Percentiles rank a stretch among this genome's conserved stretches.
Evolutionary conservation across 352 stramenopile genomes (phyloP).

Genomic region (Saprolegnia parasitica): DNA sequence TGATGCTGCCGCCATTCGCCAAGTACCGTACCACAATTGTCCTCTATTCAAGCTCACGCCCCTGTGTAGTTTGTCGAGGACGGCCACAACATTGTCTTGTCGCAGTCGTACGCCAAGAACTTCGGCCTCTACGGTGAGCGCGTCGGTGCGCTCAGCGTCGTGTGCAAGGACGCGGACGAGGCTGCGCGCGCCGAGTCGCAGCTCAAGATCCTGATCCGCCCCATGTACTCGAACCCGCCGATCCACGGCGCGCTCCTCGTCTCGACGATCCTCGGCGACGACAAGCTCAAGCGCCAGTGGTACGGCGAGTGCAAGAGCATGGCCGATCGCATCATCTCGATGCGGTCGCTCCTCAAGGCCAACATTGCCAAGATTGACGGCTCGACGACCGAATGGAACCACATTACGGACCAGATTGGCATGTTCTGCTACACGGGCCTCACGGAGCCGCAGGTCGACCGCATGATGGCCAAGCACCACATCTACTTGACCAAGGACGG

Average conservation of each 20-base stretch:
- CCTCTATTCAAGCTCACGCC: neutral
- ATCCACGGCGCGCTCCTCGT: constrained; percentile 98
- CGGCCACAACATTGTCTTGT: constrained; percentile 95
- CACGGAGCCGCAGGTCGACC: constrained; percentile 90
- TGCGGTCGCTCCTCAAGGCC: constrained; percentile 86
- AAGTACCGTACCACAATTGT: constrained; percentile 39
- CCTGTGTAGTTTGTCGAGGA: constrained; percentile 92
- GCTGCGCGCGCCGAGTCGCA: constrained; percentile 93
- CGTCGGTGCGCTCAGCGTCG: constrained; percentile 95
- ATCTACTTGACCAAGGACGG: constrained; percentile 99
- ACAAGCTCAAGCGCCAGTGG: constrained; percentile 90
- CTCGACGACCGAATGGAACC: constrained; percentile 89
- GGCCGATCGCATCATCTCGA: constrained; percentile 93
- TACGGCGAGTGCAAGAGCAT: constrained; percentile 94
- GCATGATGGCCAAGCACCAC: constrained; percentile 94
- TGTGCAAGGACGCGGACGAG: constrained; percentile 93
- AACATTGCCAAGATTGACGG: constrained; percentile 70
- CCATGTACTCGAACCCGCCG: constrained; percentile 99
- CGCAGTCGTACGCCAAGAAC: constrained; percentile 99
- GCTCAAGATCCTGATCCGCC: constrained; percentile 98
- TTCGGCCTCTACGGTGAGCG: constrained; percentile 99
- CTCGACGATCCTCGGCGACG: constrained; percentile 92
- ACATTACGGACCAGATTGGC: constrained; percentile 98
- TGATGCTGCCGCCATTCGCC: constrained; percentile 93
- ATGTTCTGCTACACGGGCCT: constrained; percentile 99